These are phyloP conservation scores for Trichoderma sp. DNA, from an alignment of 2,329 filamentous ascomycete genomes.

Conservation along the genomic window DNA sequence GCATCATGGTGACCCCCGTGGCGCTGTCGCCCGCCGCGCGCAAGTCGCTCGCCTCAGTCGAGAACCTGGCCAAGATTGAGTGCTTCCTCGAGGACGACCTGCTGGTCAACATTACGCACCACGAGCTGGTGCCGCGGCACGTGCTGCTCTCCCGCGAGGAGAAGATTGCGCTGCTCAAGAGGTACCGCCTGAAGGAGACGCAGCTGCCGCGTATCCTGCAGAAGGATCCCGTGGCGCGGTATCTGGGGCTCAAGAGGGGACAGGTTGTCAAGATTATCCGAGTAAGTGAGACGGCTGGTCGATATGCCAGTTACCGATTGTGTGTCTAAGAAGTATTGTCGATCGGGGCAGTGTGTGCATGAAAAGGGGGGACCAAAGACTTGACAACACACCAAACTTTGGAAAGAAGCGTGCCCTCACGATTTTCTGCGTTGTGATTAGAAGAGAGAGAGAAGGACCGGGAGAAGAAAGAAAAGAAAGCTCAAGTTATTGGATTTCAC, in stretches of 20 bases:
- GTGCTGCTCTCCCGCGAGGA: constrained; percentile 87
- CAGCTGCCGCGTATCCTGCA: constrained; percentile 91
- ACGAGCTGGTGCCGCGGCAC: constrained; percentile 94
- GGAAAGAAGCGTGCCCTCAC: not conserved
- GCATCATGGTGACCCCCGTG: constrained; percentile 84
- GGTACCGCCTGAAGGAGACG: constrained; percentile 95
- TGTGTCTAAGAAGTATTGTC: constrained; percentile 51
- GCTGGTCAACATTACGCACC: constrained; percentile 96
- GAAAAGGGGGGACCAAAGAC: not conserved
- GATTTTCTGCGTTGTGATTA: not conserved
- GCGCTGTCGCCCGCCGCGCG: constrained; percentile 83
- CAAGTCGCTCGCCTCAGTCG: constrained; percentile 79
- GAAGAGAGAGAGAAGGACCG: not conserved
- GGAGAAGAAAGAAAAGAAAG: not conserved
- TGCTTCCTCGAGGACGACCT: constrained; percentile 95
- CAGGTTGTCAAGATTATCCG: constrained; percentile 99
- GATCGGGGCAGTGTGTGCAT: not conserved
- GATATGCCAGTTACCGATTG: constrained; percentile 90
- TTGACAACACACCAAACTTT: not conserved
- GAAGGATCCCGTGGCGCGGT: constrained; percentile 89
- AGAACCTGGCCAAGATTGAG: constrained; percentile 79
- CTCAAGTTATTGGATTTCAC: not conserved
- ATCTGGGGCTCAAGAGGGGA: constrained; percentile 84
- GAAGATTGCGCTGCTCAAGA: constrained; percentile 79
- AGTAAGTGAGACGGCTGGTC: constrained; percentile 89